Evolutionary conservation across 2,329 filamentous ascomycete species (phyloP).

Genomic region (Colletotrichum caudatum): DNA sequence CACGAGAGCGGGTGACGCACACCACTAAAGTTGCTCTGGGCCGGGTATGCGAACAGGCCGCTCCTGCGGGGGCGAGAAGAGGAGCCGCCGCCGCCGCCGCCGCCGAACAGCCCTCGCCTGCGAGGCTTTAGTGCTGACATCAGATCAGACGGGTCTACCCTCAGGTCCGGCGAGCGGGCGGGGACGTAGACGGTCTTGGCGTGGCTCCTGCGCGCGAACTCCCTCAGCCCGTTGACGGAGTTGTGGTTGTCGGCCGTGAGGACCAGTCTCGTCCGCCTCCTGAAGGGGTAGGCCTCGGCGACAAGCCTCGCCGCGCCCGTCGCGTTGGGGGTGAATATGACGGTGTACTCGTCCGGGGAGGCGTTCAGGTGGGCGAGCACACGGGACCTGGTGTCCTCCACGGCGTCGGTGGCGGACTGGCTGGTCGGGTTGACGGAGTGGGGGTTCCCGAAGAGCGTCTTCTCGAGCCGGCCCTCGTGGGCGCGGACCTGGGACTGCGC

Average conservation of each 20-base stretch:
- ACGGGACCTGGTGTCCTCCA: conserved; percentile 49
- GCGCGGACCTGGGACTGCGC: conserved; percentile 50
- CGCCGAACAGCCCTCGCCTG: conserved; percentile 13
- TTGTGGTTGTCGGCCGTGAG: conserved; percentile 58
- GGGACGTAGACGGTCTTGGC: conserved; percentile 50
- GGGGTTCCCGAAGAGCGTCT: conserved; percentile 54
- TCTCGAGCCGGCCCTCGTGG: conserved; percentile 48
- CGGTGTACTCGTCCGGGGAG: conserved; percentile 53
- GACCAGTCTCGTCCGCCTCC: conserved; percentile 46
- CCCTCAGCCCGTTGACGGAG: conserved; percentile 55
- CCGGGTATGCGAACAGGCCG: conserved; percentile 59
- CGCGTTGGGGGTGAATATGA: conserved; percentile 56
- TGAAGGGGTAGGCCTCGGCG: conserved; percentile 55
- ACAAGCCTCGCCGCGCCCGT: conserved; percentile 54
- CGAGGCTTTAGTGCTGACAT: conserved; percentile 43
- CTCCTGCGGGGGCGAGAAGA: conserved; percentile 13
- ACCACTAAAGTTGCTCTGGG: conserved; percentile 60
- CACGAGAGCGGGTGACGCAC: conserved; percentile 56
- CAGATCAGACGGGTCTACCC: conserved; percentile 47
- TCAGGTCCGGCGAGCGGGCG: conserved; percentile 46
- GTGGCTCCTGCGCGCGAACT: conserved; percentile 49
- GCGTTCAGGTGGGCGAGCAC: conserved; percentile 53
- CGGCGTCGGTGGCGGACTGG: conserved; percentile 49
- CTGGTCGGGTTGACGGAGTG: conserved; percentile 56
- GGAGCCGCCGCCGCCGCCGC: not conserved